Evolutionary conservation across 2,329 filamentous ascomycete species (phyloP).

Genomic region (Pleurostoma richardsiae): DNA sequence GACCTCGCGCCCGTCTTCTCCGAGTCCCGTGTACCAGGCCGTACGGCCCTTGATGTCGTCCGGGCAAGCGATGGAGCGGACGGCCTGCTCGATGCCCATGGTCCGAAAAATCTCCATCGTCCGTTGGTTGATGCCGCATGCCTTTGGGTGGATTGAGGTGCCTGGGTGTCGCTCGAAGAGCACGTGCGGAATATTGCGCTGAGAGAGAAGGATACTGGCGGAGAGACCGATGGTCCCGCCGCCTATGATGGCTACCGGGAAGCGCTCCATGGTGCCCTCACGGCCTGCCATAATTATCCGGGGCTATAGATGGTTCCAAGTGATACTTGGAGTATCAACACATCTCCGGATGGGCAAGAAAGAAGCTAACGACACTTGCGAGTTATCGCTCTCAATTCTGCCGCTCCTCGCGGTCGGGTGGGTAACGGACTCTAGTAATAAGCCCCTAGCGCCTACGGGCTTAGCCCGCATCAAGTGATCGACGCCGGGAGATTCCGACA

Average conservation of each 20-base stretch:
- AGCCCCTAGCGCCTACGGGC: background rate
- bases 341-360: too few species aligned
- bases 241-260: slow-evolving; percentile 4
- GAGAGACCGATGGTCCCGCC: slow-evolving; percentile 9
- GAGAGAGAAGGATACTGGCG: slow-evolving; percentile 8
- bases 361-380: too few species aligned
- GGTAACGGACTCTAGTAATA: background rate
- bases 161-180: slow-evolving; percentile 10
- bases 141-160: slow-evolving; percentile 9
- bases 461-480: slow-evolving; percentile 2
- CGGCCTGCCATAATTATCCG: background rate
- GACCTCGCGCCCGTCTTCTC: slow-evolving; percentile 19
- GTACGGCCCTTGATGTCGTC: slow-evolving; percentile 11
- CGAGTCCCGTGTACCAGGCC: slow-evolving; percentile 25
- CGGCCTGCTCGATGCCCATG: slow-evolving; percentile 2
- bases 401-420: background rate
- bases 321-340: too few species aligned
- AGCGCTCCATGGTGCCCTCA: background rate
- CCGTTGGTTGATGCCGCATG: slow-evolving; percentile 6
- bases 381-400: too few species aligned
- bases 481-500: background rate
- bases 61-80: slow-evolving; percentile 1
- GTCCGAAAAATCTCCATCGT: slow-evolving; percentile 3
- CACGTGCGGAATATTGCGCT: slow-evolving; percentile 8
- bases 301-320: background rate